These are phyloP conservation scores for Microthyrium microscopicum DNA, from an alignment of 2,329 filamentous ascomycete species.

Conservation along the genomic window DNA sequence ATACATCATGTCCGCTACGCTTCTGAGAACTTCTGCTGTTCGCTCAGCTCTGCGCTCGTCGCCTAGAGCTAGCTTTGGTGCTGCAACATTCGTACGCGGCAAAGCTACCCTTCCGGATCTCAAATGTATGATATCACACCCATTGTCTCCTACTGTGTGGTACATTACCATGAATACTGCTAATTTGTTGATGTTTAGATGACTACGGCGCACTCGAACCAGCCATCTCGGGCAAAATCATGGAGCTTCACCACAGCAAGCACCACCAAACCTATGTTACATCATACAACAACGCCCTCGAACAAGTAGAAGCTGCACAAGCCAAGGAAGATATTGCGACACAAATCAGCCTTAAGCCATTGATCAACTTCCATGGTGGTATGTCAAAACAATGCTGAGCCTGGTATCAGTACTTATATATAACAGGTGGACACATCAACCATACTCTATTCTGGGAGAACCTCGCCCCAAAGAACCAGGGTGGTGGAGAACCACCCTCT, in stretches of 20 bases:
- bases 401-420: too few species aligned
- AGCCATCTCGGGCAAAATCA: conserved; percentile 72
- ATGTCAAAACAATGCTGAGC: too few species aligned
- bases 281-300: conserved; percentile 64
- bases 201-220: conserved; percentile 92
- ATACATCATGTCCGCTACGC: conserved; percentile 55
- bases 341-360: conserved; percentile 37
- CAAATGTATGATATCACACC: conserved; percentile 36
- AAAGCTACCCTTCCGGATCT: conserved; percentile 93
- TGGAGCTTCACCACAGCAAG: conserved; percentile 89
- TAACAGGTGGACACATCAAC: conserved; percentile 49
- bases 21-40: conserved; percentile 54
- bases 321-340: conserved; percentile 35
- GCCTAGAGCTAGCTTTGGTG: conserved; percentile 45
- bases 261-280: conserved; percentile 92
- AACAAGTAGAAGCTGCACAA: conserved; percentile 48
- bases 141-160: background rate
- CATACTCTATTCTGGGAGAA: conserved; percentile 56
- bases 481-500: conserved; percentile 46
- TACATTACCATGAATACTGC: background rate
- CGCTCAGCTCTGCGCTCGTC: conserved; percentile 56
- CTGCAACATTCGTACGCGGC: conserved; percentile 61
- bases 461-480: conserved; percentile 47
- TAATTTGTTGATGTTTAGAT: conserved; percentile 35
- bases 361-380: conserved; percentile 53